Evolutionary conservation across 306 rosid species (phyloP).

Genomic region (Quercus cerris): DNA sequence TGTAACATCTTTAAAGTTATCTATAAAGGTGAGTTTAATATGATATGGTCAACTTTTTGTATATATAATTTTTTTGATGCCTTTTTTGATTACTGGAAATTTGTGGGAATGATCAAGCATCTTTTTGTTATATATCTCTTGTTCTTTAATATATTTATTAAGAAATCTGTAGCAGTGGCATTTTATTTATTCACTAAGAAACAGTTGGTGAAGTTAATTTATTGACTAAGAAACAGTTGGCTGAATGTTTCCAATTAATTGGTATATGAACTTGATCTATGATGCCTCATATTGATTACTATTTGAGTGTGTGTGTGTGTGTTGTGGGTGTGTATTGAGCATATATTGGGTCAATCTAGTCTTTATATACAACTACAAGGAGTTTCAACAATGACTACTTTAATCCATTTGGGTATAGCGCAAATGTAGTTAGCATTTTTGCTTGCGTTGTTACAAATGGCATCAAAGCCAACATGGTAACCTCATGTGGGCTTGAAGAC

Average conservation of each 20-base stretch:
- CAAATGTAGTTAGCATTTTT: no score
- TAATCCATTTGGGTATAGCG: no score
- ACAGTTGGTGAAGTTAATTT: neutral
- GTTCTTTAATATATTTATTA: neutral
- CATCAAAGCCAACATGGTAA: no score
- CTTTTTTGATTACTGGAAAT: constrained; percentile 8
- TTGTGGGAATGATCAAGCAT: neutral
- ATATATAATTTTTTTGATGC: constrained; percentile 10
- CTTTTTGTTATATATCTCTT: neutral
- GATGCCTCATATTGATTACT: no score
- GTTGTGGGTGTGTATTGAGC: no score
- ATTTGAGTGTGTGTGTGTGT: no score
- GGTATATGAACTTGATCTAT: neutral
- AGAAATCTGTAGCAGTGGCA: neutral
- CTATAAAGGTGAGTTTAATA: constrained; percentile 62
- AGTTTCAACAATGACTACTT: no score
- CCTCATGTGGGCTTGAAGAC: no score
- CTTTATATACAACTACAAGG: no score
- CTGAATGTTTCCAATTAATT: neutral
- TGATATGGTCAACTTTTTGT: constrained; percentile 6
- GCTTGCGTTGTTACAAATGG: no score
- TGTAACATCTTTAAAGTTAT: constrained; percentile 66
- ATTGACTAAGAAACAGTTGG: neutral
- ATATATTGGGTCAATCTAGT: no score
- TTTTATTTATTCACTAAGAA: neutral